These are phyloP conservation scores for Yamadazyma siamensis DNA, from an alignment of 1,139 yeast species.

Conservation along the genomic window DNA sequence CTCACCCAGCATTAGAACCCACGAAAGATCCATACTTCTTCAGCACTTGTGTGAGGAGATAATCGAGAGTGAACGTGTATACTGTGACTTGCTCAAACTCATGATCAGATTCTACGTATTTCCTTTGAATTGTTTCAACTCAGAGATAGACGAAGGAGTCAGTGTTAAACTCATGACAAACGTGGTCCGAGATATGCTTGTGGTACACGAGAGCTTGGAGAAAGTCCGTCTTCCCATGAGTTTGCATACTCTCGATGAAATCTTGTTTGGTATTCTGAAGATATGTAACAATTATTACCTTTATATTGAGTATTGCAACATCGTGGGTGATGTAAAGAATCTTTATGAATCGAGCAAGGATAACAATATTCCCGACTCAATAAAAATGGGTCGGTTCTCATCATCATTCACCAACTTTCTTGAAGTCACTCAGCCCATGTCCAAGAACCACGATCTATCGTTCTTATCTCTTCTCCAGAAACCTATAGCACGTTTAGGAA, in stretches of 20 bases:
- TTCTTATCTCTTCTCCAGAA: slow-evolving; percentile 49
- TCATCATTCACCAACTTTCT: slow-evolving; percentile 17
- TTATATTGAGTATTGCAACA: slow-evolving; percentile 42
- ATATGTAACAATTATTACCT: slow-evolving; percentile 9
- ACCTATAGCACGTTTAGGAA: slow-evolving; percentile 51
- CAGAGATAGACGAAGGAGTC: slow-evolving; percentile 8
- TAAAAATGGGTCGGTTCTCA: slow-evolving; percentile 41
- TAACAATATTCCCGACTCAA: slow-evolving; percentile 1
- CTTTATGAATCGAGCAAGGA: too few species aligned
- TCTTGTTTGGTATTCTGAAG: slow-evolving; percentile 1
- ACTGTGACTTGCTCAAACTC: slow-evolving; percentile 39
- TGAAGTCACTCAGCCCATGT: slow-evolving; percentile 38
- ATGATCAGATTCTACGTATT: slow-evolving; percentile 36
- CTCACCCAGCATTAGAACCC: neutral
- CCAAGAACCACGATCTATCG: slow-evolving; percentile 39
- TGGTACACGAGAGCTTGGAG: slow-evolving; percentile 6
- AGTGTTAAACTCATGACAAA: slow-evolving; percentile 11
- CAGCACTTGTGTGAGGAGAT: slow-evolving; percentile 44
- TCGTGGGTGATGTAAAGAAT: slow-evolving; percentile 31
- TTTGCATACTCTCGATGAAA: neutral
- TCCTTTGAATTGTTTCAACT: slow-evolving; percentile 17
- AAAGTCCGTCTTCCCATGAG: neutral
- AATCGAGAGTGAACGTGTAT: slow-evolving; percentile 43
- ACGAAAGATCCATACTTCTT: slow-evolving; percentile 20
- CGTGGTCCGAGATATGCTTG: slow-evolving; percentile 6